Evolutionary conservation across 495 filamentous ascomycete species (phyloP).

Genomic region (Penicillium robsamsonii): DNA sequence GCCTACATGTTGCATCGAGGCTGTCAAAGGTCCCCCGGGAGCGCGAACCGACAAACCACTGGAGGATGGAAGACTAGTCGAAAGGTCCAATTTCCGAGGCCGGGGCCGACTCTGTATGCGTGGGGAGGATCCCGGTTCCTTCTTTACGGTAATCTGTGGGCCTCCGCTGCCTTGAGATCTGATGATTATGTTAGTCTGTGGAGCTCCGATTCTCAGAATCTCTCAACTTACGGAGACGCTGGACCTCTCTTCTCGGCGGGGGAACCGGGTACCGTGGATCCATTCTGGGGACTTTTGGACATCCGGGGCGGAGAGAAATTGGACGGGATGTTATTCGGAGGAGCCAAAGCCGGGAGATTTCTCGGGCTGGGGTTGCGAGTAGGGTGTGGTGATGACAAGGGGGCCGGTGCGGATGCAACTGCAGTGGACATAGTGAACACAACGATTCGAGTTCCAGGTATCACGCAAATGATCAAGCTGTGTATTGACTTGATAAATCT

Average conservation of each 20-base stretch:
- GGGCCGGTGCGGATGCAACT: conserved; percentile 48
- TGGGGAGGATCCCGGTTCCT: conserved; percentile 85
- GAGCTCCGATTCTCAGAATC: neutral
- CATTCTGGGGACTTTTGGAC: conserved; percentile 40
- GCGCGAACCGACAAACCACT: conserved; percentile 58
- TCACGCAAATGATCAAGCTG: neutral
- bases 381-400: conserved; percentile 48
- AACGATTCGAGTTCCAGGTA: neutral
- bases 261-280: conserved; percentile 37
- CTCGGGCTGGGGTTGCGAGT: conserved; percentile 51
- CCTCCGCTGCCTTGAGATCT: conserved; percentile 42
- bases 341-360: conserved; percentile 44
- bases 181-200: neutral
- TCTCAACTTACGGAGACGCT: conserved; percentile 52
- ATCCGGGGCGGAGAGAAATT: conserved; percentile 40
- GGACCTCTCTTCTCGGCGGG: conserved; percentile 53
- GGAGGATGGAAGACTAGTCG: conserved; percentile 63
- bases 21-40: conserved; percentile 75
- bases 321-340: conserved; percentile 30
- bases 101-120: conserved; percentile 75
- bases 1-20: conserved; percentile 86
- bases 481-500: neutral
- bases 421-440: conserved; percentile 48
- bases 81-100: conserved; percentile 85
- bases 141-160: conserved; percentile 91